Evolutionary conservation across 2,329 filamentous ascomycete genomes (phyloP).

Genomic region (Nothopassalora personata): DNA sequence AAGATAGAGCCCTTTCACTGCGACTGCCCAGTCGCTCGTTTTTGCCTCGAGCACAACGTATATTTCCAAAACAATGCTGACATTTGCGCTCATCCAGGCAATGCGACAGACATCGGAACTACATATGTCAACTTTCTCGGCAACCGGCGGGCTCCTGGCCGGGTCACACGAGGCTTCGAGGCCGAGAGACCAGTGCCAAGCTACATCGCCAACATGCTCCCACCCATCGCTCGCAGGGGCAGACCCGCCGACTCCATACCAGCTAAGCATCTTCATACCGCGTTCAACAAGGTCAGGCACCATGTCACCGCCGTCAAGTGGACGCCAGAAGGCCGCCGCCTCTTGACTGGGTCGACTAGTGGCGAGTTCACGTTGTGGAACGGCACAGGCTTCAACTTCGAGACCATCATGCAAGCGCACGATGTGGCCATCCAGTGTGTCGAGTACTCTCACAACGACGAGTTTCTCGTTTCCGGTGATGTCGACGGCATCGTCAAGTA

Average conservation of each 20-base stretch:
- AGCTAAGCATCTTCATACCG: conserved; percentile 95
- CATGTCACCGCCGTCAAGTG: conserved; percentile 95
- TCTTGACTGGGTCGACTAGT: conserved; percentile 90
- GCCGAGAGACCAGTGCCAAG: conserved; percentile 78
- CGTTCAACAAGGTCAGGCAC: conserved; percentile 95
- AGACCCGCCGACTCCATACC: conserved; percentile 82
- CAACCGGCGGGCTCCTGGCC: conserved; percentile 70
- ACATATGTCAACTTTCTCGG: conserved; percentile 70
- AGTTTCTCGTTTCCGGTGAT: conserved; percentile 94
- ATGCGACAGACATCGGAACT: conserved; percentile 34
- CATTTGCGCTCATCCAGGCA: conserved; percentile 19
- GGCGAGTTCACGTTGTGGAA: conserved; percentile 99
- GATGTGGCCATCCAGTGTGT: conserved; percentile 79
- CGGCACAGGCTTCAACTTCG: conserved; percentile 97
- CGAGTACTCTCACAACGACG: conserved; percentile 88
- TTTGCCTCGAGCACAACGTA: not conserved
- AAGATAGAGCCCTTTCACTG: not conserved
- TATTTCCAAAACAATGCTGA: conserved; percentile 7
- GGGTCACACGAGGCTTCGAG: conserved; percentile 66
- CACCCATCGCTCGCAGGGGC: conserved; percentile 68
- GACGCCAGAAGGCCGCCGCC: conserved; percentile 89
- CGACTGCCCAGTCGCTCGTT: not conserved
- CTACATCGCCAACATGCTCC: conserved; percentile 89
- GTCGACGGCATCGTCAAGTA: conserved; percentile 96
- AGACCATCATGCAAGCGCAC: conserved; percentile 98